phyloP scores from a whole-genome alignment of 106 monocot species.

The Apostasia shenzhenica region DNA sequence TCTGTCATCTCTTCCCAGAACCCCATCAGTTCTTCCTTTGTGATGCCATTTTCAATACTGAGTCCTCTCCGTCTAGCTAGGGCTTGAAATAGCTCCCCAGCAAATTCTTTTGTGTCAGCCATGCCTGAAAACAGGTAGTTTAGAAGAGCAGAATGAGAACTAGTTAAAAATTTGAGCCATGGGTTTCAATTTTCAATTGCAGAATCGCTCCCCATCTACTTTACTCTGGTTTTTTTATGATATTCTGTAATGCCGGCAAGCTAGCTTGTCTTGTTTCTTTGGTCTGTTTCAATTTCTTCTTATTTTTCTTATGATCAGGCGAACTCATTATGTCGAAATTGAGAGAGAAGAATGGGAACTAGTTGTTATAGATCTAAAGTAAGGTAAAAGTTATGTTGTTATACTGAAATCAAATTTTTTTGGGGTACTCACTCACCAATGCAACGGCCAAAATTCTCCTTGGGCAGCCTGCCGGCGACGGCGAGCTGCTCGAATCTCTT shows the following conservation, averaged over 20 bases:
- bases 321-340: no score
- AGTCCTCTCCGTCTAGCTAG: slow-evolving; percentile 59
- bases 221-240: no score
- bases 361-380: not conserved
- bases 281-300: no score
- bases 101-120: slow-evolving; percentile 82
- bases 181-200: no score
- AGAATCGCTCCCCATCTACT: no score
- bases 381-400: not conserved
- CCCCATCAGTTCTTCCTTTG: slow-evolving; percentile 55
- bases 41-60: slow-evolving; percentile 37
- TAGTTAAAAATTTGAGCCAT: no score
- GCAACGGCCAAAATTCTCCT: slow-evolving; percentile 76
- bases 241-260: no score
- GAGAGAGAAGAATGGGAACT: no score
- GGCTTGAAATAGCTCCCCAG: slow-evolving; percentile 63
- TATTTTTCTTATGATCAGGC: no score
- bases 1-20: slow-evolving; percentile 96
- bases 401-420: not conserved
- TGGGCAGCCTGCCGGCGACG: slow-evolving; percentile 31
- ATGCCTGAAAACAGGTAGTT: slow-evolving; percentile 43
- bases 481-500: slow-evolving; percentile 56
- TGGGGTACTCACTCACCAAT: slow-evolving; percentile 43
- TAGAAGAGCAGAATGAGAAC: slow-evolving; percentile 2
- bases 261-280: no score